Percentiles rank a stretch among this genome's conserved stretches.
phyloP scores from a whole-genome alignment of 192 early-diverging fungal genomes.

The Gigaspora rosea region DNA sequence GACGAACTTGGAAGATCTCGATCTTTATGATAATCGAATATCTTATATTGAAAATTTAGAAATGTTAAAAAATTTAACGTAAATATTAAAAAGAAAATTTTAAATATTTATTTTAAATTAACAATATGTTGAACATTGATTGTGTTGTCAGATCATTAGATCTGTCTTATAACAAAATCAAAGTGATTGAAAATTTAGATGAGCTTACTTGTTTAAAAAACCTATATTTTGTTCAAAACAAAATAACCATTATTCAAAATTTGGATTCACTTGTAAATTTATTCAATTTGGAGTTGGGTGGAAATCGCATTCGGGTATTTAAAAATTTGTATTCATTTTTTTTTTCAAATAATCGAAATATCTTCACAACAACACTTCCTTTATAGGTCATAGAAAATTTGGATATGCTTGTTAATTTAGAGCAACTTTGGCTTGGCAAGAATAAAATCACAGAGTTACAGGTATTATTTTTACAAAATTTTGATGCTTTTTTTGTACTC shows the following conservation, averaged over 20 bases:
- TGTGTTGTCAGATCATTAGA: conserved; percentile 60
- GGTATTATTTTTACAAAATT: conserved; percentile 38
- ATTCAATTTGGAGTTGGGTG: conserved; percentile 90
- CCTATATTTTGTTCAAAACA: conserved; percentile 93
- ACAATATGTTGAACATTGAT: no score
- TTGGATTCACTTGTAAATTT: conserved; percentile 65
- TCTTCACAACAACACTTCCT: background rate
- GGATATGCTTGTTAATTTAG: conserved; percentile 74
- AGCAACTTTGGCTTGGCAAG: conserved; percentile 95
- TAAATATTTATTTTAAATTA: no score
- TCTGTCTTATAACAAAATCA: conserved; percentile 96
- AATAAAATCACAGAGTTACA: conserved; percentile 91
- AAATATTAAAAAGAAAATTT: conserved; percentile 16
- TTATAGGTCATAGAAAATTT: conserved; percentile 77
- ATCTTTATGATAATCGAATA: conserved; percentile 96
- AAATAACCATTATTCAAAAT: conserved; percentile 81
- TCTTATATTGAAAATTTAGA: conserved; percentile 69
- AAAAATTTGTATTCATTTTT: background rate
- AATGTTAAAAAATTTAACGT: conserved; percentile 61
- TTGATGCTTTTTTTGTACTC: no score
- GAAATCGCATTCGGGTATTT: conserved; percentile 82
- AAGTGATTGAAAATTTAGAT: conserved; percentile 69
- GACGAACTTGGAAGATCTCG: conserved; percentile 72
- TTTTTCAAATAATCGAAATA: background rate
- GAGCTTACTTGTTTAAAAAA: conserved; percentile 64